Evolutionary conservation across 768 basidiomycete species (phyloP).

Genomic region (Boletellus ananiceps): DNA sequence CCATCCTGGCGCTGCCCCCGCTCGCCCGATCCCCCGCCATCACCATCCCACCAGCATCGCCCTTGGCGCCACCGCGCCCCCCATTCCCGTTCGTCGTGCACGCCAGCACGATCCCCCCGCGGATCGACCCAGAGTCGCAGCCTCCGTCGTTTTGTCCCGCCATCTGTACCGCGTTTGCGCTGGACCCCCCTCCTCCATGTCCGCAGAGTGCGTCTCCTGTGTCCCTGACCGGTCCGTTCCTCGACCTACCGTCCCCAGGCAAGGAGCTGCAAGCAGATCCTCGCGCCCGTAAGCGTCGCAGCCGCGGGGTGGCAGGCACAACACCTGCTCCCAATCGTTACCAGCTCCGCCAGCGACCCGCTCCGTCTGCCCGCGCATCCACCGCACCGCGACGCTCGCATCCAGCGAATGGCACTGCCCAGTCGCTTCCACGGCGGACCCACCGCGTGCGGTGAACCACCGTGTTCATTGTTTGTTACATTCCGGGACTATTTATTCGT

Average conservation of each 20-base stretch:
- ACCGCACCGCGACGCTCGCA: conserved; percentile 18
- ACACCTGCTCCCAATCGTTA: conserved; percentile 21
- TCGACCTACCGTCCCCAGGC: neutral
- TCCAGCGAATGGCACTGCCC: conserved; percentile 7
- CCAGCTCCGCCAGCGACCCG: conserved; percentile 29
- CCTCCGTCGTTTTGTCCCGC: conserved; percentile 27
- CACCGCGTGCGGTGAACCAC: conserved; percentile 12
- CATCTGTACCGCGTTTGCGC: conserved; percentile 36
- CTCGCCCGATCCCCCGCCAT: conserved; percentile 13
- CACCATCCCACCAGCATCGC: conserved; percentile 25
- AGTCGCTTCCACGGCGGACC: conserved; percentile 12
- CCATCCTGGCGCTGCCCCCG: conserved; percentile 13
- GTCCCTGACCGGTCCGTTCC: conserved; percentile 2
- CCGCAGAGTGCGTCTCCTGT: conserved; percentile 7
- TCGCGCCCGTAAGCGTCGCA: conserved; percentile 10
- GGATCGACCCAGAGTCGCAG: conserved; percentile 34
- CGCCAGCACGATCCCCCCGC: conserved; percentile 34
- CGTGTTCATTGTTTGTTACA: neutral
- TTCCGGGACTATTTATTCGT: conserved; percentile 28
- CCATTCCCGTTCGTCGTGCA: conserved; percentile 28
- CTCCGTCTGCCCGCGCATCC: conserved; percentile 10
- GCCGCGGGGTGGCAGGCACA: conserved; percentile 1
- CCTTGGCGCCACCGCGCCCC: conserved; percentile 29
- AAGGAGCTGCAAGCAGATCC: conserved; percentile 4
- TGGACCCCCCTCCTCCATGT: conserved; percentile 18